These are phyloP conservation scores for Cutaneotrichosporon sp. DNA, from an alignment of 1,284 basidiomycete genomes.

Conservation along the genomic window DNA sequence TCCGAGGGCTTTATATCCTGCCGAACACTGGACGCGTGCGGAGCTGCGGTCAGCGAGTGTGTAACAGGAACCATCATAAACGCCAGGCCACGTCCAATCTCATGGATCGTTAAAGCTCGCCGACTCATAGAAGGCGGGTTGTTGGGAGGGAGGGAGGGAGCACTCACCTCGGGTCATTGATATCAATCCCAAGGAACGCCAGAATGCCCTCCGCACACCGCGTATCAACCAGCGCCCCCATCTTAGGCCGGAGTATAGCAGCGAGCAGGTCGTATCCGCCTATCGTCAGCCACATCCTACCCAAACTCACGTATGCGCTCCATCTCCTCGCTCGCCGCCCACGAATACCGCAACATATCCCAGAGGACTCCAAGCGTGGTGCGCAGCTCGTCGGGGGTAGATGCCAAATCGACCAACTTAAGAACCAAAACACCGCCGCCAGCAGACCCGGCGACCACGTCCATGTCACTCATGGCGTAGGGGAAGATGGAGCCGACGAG, in stretches of 20 bases:
- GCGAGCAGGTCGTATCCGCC: constrained; percentile 85
- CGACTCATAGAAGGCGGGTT: too few species aligned
- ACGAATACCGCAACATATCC: constrained; percentile 75
- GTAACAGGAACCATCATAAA: too few species aligned
- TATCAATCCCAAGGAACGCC: constrained; percentile 78
- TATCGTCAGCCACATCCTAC: constrained; percentile 42
- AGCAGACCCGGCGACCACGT: constrained; percentile 75
- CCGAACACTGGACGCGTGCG: constrained; percentile 76
- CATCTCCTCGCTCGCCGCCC: constrained; percentile 91
- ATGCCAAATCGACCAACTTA: constrained; percentile 73
- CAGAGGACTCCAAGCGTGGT: constrained; percentile 69
- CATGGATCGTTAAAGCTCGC: too few species aligned
- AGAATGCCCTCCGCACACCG: constrained; percentile 74
- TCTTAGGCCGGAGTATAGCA: constrained; percentile 69
- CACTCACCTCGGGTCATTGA: constrained; percentile 72
- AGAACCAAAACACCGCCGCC: constrained; percentile 77
- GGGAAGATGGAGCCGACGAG: constrained; percentile 64
- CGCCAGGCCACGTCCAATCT: too few species aligned
- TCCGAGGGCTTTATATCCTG: constrained; percentile 78
- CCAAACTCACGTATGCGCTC: constrained; percentile 68
- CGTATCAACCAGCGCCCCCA: constrained; percentile 69
- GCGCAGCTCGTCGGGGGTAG: constrained; percentile 70
- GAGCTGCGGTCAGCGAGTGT: constrained; percentile 56
- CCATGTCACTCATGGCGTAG: constrained; percentile 64
- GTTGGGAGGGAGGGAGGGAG: neutral